phyloP scores from a whole-genome alignment of 495 filamentous ascomycete genomes.

The Hyaloscypha finlandica region DNA sequence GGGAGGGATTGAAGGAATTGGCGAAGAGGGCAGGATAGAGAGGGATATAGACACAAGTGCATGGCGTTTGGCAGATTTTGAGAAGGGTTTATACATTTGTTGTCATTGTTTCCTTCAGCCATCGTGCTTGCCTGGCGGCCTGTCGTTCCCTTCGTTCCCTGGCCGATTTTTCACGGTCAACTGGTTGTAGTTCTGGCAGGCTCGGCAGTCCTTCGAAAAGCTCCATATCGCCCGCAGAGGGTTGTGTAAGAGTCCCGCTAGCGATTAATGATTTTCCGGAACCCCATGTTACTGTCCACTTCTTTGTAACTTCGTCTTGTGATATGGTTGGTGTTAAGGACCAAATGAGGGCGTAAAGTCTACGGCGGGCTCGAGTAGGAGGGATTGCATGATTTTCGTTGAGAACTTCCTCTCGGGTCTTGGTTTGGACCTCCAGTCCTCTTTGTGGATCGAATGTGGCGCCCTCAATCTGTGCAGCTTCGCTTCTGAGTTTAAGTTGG shows the following conservation, averaged over 20 bases:
- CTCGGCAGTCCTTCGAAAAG: constrained; percentile 23
- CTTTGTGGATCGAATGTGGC: not conserved
- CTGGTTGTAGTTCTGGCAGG: not conserved
- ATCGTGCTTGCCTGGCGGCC: not conserved
- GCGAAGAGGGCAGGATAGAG: constrained; percentile 38
- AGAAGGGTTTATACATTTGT: not conserved
- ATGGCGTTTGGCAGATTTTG: not conserved
- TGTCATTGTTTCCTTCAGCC: not conserved
- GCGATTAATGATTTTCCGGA: not conserved
- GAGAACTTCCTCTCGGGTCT: not conserved
- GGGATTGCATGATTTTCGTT: not conserved
- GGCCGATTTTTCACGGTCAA: not conserved
- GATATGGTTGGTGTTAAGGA: constrained; percentile 22
- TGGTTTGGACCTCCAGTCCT: not conserved
- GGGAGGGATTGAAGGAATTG: constrained; percentile 65
- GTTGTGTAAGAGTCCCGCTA: constrained; percentile 6
- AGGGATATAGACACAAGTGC: constrained; percentile 8
- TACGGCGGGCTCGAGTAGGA: constrained; percentile 10
- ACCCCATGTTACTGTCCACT: constrained; percentile 31
- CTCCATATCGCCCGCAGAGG: constrained; percentile 20
- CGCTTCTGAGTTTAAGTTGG: not conserved
- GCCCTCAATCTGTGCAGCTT: constrained; percentile 11
- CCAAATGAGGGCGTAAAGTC: constrained; percentile 29
- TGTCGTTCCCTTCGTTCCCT: not conserved
- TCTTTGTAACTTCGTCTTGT: constrained; percentile 19